phyloP scores from a whole-genome alignment of 1,284 basidiomycete species.

The Puccinia novopanici region DNA sequence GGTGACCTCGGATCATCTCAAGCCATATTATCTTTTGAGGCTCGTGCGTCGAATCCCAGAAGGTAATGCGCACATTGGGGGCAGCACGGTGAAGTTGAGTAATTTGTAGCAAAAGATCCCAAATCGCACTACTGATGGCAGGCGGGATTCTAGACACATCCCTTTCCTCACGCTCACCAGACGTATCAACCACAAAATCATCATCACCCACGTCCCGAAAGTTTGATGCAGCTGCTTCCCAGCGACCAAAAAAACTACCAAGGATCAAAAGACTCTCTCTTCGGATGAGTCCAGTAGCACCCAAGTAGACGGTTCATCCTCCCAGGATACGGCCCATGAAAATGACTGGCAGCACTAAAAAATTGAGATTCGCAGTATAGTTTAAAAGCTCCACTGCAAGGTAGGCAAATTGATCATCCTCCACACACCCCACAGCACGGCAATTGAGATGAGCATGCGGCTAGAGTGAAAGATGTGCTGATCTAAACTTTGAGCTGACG shows the following conservation, averaged over 20 bases:
- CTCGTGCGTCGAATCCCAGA: constrained; percentile 70
- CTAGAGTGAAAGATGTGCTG: constrained; percentile 75
- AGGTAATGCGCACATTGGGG: constrained; percentile 87
- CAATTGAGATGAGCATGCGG: constrained; percentile 77
- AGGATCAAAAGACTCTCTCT: constrained; percentile 83
- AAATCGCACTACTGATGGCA: constrained; percentile 74
- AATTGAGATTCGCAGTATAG: constrained; percentile 66
- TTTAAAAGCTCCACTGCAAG: constrained; percentile 78
- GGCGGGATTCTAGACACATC: constrained; percentile 66
- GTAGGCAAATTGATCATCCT: constrained; percentile 71
- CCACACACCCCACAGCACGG: constrained; percentile 74
- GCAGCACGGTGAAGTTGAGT: constrained; percentile 69
- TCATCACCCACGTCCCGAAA: constrained; percentile 57
- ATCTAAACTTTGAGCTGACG: constrained; percentile 68
- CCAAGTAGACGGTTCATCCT: constrained; percentile 69
- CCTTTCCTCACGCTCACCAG: constrained; percentile 63
- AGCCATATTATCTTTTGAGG: constrained; percentile 60
- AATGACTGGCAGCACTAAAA: constrained; percentile 65
- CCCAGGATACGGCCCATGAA: constrained; percentile 64
- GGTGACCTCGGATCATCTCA: constrained; percentile 66
- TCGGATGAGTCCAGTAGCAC: constrained; percentile 76
- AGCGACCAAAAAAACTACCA: constrained; percentile 73
- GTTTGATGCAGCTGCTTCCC: constrained; percentile 63
- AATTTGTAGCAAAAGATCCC: constrained; percentile 82
- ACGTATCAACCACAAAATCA: constrained; percentile 53